Base-by-base conservation (phyloP, 1,284 basidiomycete species). In the Sparassis latifolia region DNA sequence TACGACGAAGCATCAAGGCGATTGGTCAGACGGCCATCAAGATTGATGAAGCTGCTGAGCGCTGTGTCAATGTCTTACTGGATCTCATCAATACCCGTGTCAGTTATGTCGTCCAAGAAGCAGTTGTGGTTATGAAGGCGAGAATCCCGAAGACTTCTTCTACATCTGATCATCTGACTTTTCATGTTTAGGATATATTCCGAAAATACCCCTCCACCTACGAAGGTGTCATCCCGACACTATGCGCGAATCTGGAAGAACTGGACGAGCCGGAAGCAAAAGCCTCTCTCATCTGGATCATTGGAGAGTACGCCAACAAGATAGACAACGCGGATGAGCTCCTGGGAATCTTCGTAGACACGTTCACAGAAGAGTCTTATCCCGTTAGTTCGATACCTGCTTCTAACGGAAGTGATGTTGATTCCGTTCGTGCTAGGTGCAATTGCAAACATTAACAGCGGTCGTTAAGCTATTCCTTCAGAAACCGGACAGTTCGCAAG, bases 181-280 rank as follows among this genome's bases (percentile, higher is more conserved):
- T 4, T 7, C 32, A 30, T 20, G 20, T 20, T 20, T 60, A 92
- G 87, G 97, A 99, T 66, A 97, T 99, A 56, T 98, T 99, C 82
- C 82, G 96, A 50, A 90, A 94, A 72, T 99, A 98, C 66, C 97
- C 96, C n/a, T 87, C 86, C 48, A 92, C 91, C 33, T 99, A 98
- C 68, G 97, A 98, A 71, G 92, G 92, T 48, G 89, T 97, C 60
- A 98, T 99, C 59, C 93, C 92, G 2, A 94, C 89, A 1, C 73
- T 99, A 37, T 99, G 96, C 63, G 86, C 92, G 4, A 97, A 95
- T 62, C 79, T 99, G 29, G 96, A 99, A 58, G 94, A 96, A 58
- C 74, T 99, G 44, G 96, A 99, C 66, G 97, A 99, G 65, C 95
- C 96, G 10, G 97, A 99, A 66, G 96, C 96, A 4, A 98, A 98